Evolutionary conservation across 2,329 filamentous ascomycete species (phyloP), one percentile per base, ranked within the genome.

Genomic region (Talaromyces marneffei): DNA sequence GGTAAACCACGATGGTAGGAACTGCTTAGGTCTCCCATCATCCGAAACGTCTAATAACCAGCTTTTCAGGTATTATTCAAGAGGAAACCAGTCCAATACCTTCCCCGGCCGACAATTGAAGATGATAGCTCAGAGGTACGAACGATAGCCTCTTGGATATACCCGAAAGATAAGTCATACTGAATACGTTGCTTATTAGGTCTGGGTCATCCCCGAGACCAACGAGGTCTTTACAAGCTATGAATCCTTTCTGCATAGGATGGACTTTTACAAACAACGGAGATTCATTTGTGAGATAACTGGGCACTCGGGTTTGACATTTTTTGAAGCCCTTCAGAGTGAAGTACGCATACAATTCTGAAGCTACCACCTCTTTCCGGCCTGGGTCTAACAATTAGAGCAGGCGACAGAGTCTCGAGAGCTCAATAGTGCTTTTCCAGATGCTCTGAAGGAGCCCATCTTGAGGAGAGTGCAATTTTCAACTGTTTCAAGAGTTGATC

Each of bases 271-370:
- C 74, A 92, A 89, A 68, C 91, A 95, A 87, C 90, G 87, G 71
- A 87, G 89, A 60, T 99, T 97, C 75, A 96, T 95, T 64, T 96
- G 95, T 76, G 90, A 96, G 73, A 95, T 97, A 66, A 96, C 92
- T 12, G 94, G 94, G 59, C 93, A 96, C 74, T 95, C 92, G 31
- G 89, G 89, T 58, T 81, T 97, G 66, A 93, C 86, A 3, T 99
- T 95, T 75, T 97, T 97, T 71, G 91, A 96, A 67, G 94, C 94
- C 27, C 83, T 93, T 31, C 87, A 90, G 75, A 96, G 91, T 78
- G 92, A 97, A 85, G 91, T 95, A 83, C 66, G 87, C 79, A 60
- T 27, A 7, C 31, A 7, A 31, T 14, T 23, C 9, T 27, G 4
- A 20, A 29, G 10, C 27, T 23, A 18, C 16, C 16, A 54, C 18